Conservation (phyloP, 2,329 filamentous ascomycete genomes). For the Trichophaea hybrida region DNA sequence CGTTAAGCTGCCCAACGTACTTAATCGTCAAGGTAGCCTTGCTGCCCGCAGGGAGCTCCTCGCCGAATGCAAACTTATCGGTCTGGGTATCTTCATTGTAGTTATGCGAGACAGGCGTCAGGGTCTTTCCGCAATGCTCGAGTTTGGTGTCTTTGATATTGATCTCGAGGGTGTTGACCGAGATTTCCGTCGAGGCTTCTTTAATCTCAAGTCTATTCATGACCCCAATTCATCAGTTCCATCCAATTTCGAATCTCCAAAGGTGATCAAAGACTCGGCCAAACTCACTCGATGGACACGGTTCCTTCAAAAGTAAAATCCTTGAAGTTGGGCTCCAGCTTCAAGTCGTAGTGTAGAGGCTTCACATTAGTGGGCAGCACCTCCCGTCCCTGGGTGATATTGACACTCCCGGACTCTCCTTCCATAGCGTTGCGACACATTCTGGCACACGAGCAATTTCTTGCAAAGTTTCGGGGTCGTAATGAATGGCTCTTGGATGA, state of each 20-base stretch:
- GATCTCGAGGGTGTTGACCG: conserved; percentile 76
- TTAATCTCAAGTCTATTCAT: conserved; percentile 56
- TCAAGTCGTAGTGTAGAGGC: conserved; percentile 81
- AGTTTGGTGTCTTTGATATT: conserved; percentile 64
- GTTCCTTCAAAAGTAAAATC: conserved; percentile 76
- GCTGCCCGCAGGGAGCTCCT: conserved; percentile 55
- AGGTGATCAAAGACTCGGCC: not conserved
- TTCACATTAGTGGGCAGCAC: conserved; percentile 84
- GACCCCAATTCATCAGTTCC: not conserved
- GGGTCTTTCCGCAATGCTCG: conserved; percentile 42
- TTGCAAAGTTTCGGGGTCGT: conserved; percentile 12
- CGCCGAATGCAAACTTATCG: conserved; percentile 64
- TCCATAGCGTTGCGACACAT: conserved; percentile 20
- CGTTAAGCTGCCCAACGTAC: conserved; percentile 69
- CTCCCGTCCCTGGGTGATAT: conserved; percentile 48
- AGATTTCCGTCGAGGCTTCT: conserved; percentile 70
- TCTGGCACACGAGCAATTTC: conserved; percentile 22
- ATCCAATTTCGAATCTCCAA: not conserved
- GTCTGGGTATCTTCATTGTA: conserved; percentile 70
- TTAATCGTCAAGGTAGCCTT: conserved; percentile 65
- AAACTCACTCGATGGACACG: conserved; percentile 59
- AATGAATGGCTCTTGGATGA: not conserved
- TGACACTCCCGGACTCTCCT: conserved; percentile 12
- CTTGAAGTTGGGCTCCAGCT: conserved; percentile 77
- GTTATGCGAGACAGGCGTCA: conserved; percentile 32